A percentile compares a stretch with the other conserved stretches of the same genome.
These are phyloP conservation scores for Cercospora brassicicola DNA, from an alignment of 2,329 filamentous ascomycete genomes.

Conservation along the genomic window DNA sequence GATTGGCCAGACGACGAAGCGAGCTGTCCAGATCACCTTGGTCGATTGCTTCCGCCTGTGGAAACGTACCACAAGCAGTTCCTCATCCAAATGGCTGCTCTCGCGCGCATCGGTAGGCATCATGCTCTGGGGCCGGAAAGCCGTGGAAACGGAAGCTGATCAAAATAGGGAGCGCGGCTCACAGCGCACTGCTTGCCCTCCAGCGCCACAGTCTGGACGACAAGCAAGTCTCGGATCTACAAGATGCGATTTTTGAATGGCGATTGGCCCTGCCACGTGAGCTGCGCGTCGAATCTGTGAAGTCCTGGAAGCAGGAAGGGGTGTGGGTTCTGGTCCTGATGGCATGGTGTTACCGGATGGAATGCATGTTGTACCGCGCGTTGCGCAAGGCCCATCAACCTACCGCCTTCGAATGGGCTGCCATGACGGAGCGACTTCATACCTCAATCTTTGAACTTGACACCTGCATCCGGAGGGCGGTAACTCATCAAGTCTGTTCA, in stretches of 20 bases:
- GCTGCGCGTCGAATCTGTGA: not conserved
- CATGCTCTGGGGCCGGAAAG: not conserved
- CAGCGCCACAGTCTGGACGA: not conserved
- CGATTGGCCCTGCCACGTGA: not conserved
- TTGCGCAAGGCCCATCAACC: not conserved
- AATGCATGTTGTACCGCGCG: not conserved
- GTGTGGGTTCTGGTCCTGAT: not conserved
- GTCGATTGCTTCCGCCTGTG: not conserved
- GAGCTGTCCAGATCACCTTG: not conserved
- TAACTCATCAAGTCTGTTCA: not conserved
- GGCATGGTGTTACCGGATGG: not conserved
- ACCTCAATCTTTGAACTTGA: not conserved
- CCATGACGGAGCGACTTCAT: not conserved
- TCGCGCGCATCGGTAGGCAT: not conserved
- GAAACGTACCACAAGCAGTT: not conserved
- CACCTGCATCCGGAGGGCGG: not conserved
- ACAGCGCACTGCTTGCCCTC: not conserved
- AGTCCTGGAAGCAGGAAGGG: not conserved
- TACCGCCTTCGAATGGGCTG: not conserved
- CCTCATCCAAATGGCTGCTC: not conserved
- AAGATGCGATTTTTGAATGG: not conserved
- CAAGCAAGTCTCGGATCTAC: not conserved
- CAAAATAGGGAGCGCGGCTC: not conserved
- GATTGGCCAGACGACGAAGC: not conserved
- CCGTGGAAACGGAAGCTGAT: not conserved